Conservation (phyloP, 2,329 filamentous ascomycete species). For the Aspergillus pseudoviridinutans region DNA sequence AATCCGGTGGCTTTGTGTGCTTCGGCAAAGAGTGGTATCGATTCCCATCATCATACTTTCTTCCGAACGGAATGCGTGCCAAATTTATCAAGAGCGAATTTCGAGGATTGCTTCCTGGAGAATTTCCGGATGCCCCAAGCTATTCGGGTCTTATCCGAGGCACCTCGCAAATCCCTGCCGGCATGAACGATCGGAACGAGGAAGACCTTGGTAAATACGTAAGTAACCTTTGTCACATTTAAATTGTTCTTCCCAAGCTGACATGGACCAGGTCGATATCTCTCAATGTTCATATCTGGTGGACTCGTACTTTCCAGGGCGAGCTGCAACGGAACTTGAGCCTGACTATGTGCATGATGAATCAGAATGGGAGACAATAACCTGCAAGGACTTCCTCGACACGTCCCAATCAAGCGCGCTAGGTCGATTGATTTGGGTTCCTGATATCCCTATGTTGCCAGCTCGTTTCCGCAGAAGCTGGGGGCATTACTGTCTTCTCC, state of each 20-base stretch:
- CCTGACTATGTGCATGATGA: conserved; percentile 73
- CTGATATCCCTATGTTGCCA: conserved; percentile 66
- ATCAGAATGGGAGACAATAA: conserved; percentile 71
- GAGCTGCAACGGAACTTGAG: conserved; percentile 61
- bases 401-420: conserved; percentile 67
- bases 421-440: conserved; percentile 77
- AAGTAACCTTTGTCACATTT: conserved; percentile 25
- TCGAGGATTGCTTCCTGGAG: conserved; percentile 78
- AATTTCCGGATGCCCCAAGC: conserved; percentile 71
- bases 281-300: conserved; percentile 76
- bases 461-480: conserved; percentile 68
- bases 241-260: conserved; percentile 2
- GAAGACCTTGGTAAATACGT: conserved; percentile 87
- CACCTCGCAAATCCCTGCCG: conserved; percentile 75
- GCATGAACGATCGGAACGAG: conserved; percentile 88
- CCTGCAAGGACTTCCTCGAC: conserved; percentile 78
- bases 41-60: conserved; percentile 87
- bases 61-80: conserved; percentile 76
- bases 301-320: conserved; percentile 73
- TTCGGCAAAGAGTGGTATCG: conserved; percentile 98
- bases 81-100: conserved; percentile 94
- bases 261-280: conserved; percentile 55
- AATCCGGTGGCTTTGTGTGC: conserved; percentile 69
- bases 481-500: conserved; percentile 83
- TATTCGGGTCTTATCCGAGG: conserved; percentile 73